Evolutionary conservation across 257 asterid genomes (phyloP), one percentile per base, ranked within the genome.

Genomic region (Solanum clarkiae): DNA sequence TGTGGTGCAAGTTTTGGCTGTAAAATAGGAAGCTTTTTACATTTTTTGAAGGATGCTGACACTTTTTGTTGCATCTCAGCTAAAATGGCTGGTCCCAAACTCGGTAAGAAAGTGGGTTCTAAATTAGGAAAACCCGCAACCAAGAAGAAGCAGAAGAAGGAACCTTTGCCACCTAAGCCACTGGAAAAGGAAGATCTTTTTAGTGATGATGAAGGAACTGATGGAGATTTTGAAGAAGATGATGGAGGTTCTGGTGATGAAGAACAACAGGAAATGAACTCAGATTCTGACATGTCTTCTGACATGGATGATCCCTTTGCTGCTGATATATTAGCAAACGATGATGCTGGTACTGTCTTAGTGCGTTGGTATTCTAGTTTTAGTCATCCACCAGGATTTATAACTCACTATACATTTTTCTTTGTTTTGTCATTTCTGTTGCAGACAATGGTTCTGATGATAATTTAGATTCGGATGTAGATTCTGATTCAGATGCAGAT

Each of bases 251-350:
- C 88, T 54, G 91, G 91, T 71, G 89, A 40, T 55, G 94, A 94
- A 84, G 94, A 91, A 83, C 86, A 68, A 81, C 87, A 57, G 65
- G 92, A 72, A 84, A 82, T 55, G 59, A 88, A 86, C 82, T 89
- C 97, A 40, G 93, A 89, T 80, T 94, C 96, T 68, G 98, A 93
- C 5, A 87, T 94, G 87, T 94, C 95, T 6, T 92, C 98, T 9
- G 94, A 87, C n/a, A 94, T 93, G 26, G 98, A 95, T 85, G 98
- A 94, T 84, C 92, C 95, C 2, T 90, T 93, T 82, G 94, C 96
- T 32, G 87, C 82, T 56, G 97, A 96, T 85, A 91, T 96, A 86
- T 93, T 96, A 72, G 89, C 86, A 84, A 94, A 91, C 65, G 87
- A 88, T 90, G 97, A 91, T 87, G 96, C 86, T 90, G 98, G 96